Percentiles rank a stretch among this genome's conserved stretches.
These are phyloP conservation scores for Pleurozium schreberi DNA, from an alignment of 225 moss, liverwort and hornwort genomes.

Conservation along the genomic window DNA sequence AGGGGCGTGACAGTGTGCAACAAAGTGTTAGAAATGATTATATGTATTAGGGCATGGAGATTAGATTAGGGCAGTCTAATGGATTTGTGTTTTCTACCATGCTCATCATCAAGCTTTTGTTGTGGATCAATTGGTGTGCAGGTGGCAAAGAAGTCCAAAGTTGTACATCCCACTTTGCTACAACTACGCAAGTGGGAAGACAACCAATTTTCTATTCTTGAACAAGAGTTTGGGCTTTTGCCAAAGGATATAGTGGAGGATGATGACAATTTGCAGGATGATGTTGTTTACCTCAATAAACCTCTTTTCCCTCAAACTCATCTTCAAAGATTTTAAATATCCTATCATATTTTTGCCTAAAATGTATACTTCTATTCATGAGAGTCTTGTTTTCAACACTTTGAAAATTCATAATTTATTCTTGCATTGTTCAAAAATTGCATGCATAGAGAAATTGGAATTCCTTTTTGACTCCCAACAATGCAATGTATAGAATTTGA, in stretches of 20 bases:
- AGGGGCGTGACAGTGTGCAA: no score
- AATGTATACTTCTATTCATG: no score
- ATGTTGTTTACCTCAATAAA: not conserved
- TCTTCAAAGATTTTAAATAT: slow-evolving; percentile 7
- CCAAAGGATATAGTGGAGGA: slow-evolving; percentile 12
- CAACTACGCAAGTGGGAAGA: slow-evolving; percentile 41
- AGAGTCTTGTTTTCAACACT: no score
- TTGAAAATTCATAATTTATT: no score
- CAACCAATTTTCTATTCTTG: slow-evolving; percentile 13
- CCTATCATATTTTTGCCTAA: no score
- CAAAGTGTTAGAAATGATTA: not conserved
- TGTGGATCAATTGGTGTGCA: not conserved
- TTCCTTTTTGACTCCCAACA: no score
- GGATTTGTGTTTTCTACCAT: rapidly evolving
- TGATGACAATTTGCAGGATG: not conserved
- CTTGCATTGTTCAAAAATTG: no score
- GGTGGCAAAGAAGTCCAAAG: slow-evolving; percentile 17
- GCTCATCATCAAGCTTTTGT: not conserved
- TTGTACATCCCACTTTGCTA: slow-evolving; percentile 35
- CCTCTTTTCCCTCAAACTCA: slow-evolving; percentile 17
- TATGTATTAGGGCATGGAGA: not conserved
- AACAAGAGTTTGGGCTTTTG: slow-evolving; percentile 42
- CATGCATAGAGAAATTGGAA: no score
- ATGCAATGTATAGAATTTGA: no score
- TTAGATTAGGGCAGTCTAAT: no score